phyloP scores from a whole-genome alignment of 805 yeast genomes.

The Grigorovia transvaalensis region DNA sequence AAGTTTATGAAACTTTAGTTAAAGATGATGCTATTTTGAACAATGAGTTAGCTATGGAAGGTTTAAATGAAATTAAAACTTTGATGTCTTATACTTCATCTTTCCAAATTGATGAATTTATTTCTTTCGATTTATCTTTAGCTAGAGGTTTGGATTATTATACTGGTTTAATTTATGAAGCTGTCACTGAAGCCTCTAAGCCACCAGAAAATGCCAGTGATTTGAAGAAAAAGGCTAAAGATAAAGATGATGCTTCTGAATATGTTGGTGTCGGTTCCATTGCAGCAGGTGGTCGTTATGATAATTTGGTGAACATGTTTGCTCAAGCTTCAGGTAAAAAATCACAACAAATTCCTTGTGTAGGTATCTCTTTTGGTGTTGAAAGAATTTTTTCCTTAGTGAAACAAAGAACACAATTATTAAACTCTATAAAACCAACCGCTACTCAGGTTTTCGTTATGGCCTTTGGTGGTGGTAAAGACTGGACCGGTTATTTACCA shows the following conservation, averaged over 20 bases:
- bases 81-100: slow-evolving; percentile 75
- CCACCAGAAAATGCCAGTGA: slow-evolving; percentile 77
- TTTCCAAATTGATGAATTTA: slow-evolving; percentile 53
- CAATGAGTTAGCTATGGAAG: slow-evolving; percentile 68
- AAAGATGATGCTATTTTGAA: slow-evolving; percentile 46
- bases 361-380: slow-evolving; percentile 94
- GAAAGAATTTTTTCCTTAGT: slow-evolving; percentile 88
- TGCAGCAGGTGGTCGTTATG: slow-evolving; percentile 98
- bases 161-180: slow-evolving; percentile 94
- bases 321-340: slow-evolving; percentile 72
- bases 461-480: slow-evolving; percentile 98
- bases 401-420: slow-evolving; percentile 58
- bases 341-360: slow-evolving; percentile 80
- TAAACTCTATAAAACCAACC: slow-evolving; percentile 54
- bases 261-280: slow-evolving; percentile 97
- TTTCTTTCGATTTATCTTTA: slow-evolving; percentile 84
- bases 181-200: slow-evolving; percentile 91
- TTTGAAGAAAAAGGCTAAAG: slow-evolving; percentile 40
- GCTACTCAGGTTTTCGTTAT: slow-evolving; percentile 89
- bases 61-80: slow-evolving; percentile 68
- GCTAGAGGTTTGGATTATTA: slow-evolving; percentile 98
- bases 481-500: slow-evolving; percentile 83
- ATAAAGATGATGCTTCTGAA: slow-evolving; percentile 80
- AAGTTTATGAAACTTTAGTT: slow-evolving; percentile 45
- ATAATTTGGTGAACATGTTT: slow-evolving; percentile 94